Base-by-base conservation (phyloP, 345 rosid genomes). In the Excoecaria agallocha region DNA sequence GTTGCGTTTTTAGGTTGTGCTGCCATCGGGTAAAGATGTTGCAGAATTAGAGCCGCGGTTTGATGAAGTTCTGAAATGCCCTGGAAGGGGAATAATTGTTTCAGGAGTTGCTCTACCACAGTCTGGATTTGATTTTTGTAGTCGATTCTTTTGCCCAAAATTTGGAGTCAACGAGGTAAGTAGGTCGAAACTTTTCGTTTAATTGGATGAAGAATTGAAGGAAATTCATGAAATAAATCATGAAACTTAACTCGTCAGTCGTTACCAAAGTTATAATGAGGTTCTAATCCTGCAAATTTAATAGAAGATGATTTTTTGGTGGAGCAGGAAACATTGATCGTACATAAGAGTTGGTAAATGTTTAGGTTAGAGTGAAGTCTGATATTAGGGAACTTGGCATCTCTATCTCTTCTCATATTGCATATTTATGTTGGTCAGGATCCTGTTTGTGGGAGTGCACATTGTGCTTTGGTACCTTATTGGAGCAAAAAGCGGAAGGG, bases 401-500 rank as follows among this genome's bases (percentile, higher is more conserved):
- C 8, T 6, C 10, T 43, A 1, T 43, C 10, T 43, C 10, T 43
- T 10, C 48, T 43, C 6, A 43, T 3, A 10, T 43, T 10, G 8
- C 7, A 43, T 43, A 10, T 43, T 43, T 43, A 10, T 6, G 10
- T 43, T 8, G 10, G 66, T 46, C 83, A 93, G 98, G 97, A 91
- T 80, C 94, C 93, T 55, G 96, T 89, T 45, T 79, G 86, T 68
- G 96, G 98, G 43, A 87, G 91, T 75, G 96, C 94, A 13, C 87
- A 90, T 70, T 91, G 98, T 83, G 85, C 90, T 54, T 71, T 93
- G 72, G 92, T 90, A 66, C 69, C 82, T 22, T 91, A 90, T 69
- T 93, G 97, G 97, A 82, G 83, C 72, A 59, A 83, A 51, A 90
- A 89, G 84, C 83, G 89, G 64, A 30, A 30, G 30, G 86, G 87